phyloP scores from a whole-genome alignment of 768 basidiomycete genomes.

The Russula dissimulans region DNA sequence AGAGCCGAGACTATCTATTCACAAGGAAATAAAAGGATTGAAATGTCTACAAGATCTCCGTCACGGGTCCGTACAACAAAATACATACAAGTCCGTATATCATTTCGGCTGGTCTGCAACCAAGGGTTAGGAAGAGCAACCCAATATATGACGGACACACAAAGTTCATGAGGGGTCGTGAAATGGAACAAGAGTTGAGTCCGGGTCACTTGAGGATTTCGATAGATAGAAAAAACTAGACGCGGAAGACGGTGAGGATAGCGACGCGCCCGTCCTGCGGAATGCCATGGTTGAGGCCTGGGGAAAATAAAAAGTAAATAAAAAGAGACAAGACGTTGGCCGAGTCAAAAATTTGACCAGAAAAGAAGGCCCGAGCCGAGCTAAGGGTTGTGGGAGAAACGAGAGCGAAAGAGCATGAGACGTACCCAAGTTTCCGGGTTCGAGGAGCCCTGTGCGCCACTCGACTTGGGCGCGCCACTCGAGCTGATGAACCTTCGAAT shows the following conservation, averaged over 20 bases:
- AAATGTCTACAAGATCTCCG: neutral
- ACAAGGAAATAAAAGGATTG: neutral
- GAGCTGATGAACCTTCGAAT: constrained; percentile 42
- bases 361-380: neutral
- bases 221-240: constrained; percentile 19
- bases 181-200: neutral
- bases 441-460: constrained; percentile 61
- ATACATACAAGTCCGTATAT: too few species aligned
- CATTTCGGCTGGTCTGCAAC: too few species aligned
- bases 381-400: too few species aligned
- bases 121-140: too few species aligned
- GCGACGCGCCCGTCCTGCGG: constrained; percentile 74
- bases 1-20: neutral
- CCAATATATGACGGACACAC: neutral
- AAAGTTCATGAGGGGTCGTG: neutral
- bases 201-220: neutral
- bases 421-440: constrained; percentile 59
- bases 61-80: too few species aligned
- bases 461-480: constrained; percentile 75
- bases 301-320: too few species aligned
- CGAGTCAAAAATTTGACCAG: neutral
- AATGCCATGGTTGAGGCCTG: constrained; percentile 77
- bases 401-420: neutral
- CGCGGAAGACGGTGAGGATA: constrained; percentile 56
- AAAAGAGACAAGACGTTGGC: too few species aligned